Percentiles rank a stretch among this genome's conserved stretches.
Evolutionary conservation across 1,284 basidiomycete genomes (phyloP).

Genomic region (Microbotryum lychnidis-dioicae): DNA sequence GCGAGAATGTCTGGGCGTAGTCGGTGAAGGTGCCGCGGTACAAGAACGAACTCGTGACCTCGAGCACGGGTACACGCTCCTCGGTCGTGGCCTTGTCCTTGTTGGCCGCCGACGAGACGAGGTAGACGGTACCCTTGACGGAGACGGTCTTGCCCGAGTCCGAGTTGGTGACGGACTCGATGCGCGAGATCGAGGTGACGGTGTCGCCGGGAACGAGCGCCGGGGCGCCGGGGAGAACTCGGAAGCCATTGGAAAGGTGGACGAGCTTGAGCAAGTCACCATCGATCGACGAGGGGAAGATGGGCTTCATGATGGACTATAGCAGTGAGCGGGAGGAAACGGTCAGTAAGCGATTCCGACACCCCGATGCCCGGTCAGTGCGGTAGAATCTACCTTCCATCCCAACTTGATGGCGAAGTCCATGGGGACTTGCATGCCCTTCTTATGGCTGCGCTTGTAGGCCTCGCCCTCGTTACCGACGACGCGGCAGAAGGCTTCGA

Average conservation of each 20-base stretch:
- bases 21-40: slow-evolving; percentile 92
- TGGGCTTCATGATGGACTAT: slow-evolving; percentile 90
- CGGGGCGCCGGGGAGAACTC: slow-evolving; percentile 65
- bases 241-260: slow-evolving; percentile 94
- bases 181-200: slow-evolving; percentile 80
- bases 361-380: neutral
- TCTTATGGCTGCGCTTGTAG: slow-evolving; percentile 70
- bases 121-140: slow-evolving; percentile 82
- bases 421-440: slow-evolving; percentile 62
- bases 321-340: slow-evolving; percentile 1
- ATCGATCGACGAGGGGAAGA: slow-evolving; percentile 84
- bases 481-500: slow-evolving; percentile 86
- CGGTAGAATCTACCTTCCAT: slow-evolving; percentile 65
- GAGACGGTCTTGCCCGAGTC: slow-evolving; percentile 70
- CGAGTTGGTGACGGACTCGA: slow-evolving; percentile 81
- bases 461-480: slow-evolving; percentile 86
- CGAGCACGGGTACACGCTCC: slow-evolving; percentile 62
- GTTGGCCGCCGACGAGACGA: slow-evolving; percentile 49
- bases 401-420: slow-evolving; percentile 98
- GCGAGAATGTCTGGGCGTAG: slow-evolving; percentile 92
- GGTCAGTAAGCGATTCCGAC: neutral
- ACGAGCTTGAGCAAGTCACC: slow-evolving; percentile 92
- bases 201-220: slow-evolving; percentile 77
- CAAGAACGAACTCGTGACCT: slow-evolving; percentile 90
- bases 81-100: slow-evolving; percentile 43